Conservation (phyloP, 2,329 filamentous ascomycete species). For the Scleromitrula shiraiana region DNA sequence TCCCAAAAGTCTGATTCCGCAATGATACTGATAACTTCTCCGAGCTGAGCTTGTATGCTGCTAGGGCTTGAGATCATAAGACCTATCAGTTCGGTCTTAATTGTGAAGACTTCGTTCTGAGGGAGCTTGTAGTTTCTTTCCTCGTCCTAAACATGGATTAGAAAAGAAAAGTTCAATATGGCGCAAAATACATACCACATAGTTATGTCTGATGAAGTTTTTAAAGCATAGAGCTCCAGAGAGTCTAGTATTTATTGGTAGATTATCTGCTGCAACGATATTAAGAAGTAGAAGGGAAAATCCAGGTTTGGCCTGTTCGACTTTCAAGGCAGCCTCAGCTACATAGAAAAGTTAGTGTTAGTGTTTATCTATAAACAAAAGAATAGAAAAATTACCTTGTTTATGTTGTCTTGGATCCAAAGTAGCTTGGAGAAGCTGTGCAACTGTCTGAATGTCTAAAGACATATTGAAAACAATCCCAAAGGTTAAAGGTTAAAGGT, state of each 20-base stretch:
- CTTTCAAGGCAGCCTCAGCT: constrained; percentile 77
- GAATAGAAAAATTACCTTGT: constrained; percentile 58
- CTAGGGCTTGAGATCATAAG: constrained; percentile 90
- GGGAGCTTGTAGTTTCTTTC: constrained; percentile 89
- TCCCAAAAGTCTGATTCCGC: constrained; percentile 97
- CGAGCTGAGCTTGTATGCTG: constrained; percentile 84
- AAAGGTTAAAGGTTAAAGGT: constrained; percentile 2
- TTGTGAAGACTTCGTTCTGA: constrained; percentile 71
- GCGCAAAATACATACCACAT: constrained; percentile 54
- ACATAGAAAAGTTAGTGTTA: constrained; percentile 22
- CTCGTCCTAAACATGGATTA: constrained; percentile 54
- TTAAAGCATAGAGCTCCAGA: constrained; percentile 93
- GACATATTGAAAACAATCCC: constrained; percentile 41
- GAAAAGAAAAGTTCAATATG: constrained; percentile 1
- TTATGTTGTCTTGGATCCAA: constrained; percentile 82
- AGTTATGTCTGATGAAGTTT: constrained; percentile 93
- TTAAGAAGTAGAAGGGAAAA: constrained; percentile 86
- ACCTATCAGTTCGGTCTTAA: constrained; percentile 92
- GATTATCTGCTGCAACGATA: constrained; percentile 70
- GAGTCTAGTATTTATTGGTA: constrained; percentile 72
- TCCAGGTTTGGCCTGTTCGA: constrained; percentile 72
- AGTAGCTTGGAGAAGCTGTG: constrained; percentile 82
- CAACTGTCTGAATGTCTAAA: constrained; percentile 54
- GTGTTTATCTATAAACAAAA: constrained; percentile 18
- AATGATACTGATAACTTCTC: constrained; percentile 93